A percentile compares a stretch with the other conserved stretches of the same genome.
phyloP scores from a whole-genome alignment of 306 rosid species.

The Cicer chorassanicum region DNA sequence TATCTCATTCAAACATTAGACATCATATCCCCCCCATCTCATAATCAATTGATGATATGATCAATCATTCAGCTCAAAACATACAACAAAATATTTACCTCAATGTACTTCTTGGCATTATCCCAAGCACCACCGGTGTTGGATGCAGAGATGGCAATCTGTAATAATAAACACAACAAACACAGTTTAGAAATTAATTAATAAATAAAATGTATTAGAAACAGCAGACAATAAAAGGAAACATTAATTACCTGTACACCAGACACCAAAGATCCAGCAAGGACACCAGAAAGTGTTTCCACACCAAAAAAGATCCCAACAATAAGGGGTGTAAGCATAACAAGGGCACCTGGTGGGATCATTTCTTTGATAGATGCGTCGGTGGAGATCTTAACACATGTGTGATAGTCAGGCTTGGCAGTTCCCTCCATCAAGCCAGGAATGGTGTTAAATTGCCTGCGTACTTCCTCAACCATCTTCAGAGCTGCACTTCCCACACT shows the following conservation, averaged over 20 bases:
- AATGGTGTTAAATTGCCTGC: constrained; percentile 90
- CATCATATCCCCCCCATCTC: background rate
- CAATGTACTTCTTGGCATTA: constrained; percentile 94
- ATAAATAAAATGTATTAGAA: constrained; percentile 5
- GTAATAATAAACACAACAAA: constrained; percentile 1
- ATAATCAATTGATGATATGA: background rate
- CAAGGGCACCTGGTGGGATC: constrained; percentile 97
- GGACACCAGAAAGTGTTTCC: constrained; percentile 95
- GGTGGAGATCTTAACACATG: constrained; percentile 92
- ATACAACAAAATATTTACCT: constrained; percentile 55
- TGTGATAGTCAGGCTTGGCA: constrained; percentile 89
- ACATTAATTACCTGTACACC: constrained; percentile 77
- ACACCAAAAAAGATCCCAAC: constrained; percentile 95
- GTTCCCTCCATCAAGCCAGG: constrained; percentile 96
- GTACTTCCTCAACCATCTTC: constrained; percentile 98
- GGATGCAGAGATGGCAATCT: constrained; percentile 98
- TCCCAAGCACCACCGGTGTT: constrained; percentile 99
- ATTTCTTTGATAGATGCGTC: constrained; percentile 96
- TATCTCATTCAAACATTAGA: background rate
- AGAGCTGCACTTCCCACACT: constrained; percentile 98
- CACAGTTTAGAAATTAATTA: constrained; percentile 3
- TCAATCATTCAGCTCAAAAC: constrained; percentile 5
- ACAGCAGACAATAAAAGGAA: background rate
- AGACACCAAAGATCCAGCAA: constrained; percentile 91
- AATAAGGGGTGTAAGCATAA: constrained; percentile 92